These are phyloP conservation scores for Tolypocladium nubicola DNA, from an alignment of 2,329 filamentous ascomycete genomes.

Conservation along the genomic window DNA sequence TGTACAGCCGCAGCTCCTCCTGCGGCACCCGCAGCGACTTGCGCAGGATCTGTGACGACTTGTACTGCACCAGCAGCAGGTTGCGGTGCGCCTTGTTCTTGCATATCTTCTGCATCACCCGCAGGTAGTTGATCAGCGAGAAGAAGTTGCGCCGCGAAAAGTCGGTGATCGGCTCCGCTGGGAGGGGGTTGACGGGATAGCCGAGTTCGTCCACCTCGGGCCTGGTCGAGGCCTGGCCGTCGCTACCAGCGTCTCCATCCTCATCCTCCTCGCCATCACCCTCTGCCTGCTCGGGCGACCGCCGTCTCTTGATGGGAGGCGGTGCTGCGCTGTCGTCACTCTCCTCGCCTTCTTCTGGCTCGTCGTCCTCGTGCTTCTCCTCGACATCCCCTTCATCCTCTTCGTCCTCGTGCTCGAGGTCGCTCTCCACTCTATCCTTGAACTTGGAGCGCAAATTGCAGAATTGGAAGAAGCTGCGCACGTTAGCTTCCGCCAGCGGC, in stretches of 20 bases:
- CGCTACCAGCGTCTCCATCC: constrained; percentile 16
- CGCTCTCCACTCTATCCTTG: constrained; percentile 21
- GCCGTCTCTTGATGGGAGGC: constrained; percentile 63
- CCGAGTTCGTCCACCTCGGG: constrained; percentile 79
- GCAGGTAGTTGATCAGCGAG: constrained; percentile 86
- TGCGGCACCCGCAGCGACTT: constrained; percentile 89
- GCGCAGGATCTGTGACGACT: constrained; percentile 82
- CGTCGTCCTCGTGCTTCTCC: constrained; percentile 20
- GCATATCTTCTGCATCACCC: constrained; percentile 95
- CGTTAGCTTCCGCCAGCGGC: constrained; percentile 9
- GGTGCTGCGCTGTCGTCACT: constrained; percentile 72
- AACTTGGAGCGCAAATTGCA: constrained; percentile 60
- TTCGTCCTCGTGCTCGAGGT: constrained; percentile 13
- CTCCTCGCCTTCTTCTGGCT: constrained; percentile 27
- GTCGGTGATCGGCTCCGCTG: constrained; percentile 68
- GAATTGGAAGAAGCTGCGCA: constrained; percentile 73
- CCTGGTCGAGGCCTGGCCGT: constrained; percentile 25
- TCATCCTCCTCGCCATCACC: constrained; percentile 11
- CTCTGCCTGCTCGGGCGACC: constrained; percentile 28
- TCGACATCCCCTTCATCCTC: constrained; percentile 9
- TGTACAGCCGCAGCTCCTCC: constrained; percentile 78
- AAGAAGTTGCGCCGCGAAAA: constrained; percentile 95
- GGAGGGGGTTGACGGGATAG: constrained; percentile 61
- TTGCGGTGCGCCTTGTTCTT: constrained; percentile 93
- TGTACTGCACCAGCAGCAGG: constrained; percentile 88